A percentile compares a stretch with the other conserved stretches of the same genome.
These are phyloP conservation scores for Dillenia suffruticosa DNA, from an alignment of 164 flowering plant genomes.

Conservation along the genomic window DNA sequence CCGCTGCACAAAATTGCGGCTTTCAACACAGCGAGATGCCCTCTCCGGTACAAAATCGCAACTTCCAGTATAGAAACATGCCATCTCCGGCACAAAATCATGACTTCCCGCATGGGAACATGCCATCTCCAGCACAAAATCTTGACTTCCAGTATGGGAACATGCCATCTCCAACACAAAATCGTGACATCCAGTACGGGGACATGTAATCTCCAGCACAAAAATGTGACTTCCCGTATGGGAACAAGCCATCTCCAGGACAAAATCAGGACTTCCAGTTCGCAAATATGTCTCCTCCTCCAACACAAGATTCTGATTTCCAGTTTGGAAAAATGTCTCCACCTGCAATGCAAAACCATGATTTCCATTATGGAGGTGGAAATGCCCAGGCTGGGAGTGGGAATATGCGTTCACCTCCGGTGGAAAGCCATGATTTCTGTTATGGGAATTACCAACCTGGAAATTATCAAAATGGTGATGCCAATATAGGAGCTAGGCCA, in stretches of 20 bases:
- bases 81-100: too few relatives aligned
- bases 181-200: neutral
- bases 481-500: too few relatives aligned
- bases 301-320: neutral
- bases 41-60: too few relatives aligned
- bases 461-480: too few relatives aligned
- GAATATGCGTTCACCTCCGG: neutral
- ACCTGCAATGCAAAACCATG: neutral
- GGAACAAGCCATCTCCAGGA: neutral
- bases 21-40: neutral
- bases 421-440: neutral
- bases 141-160: neutral
- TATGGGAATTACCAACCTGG: neutral
- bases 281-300: neutral
- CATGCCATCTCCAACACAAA: too few relatives aligned
- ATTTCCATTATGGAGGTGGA: neutral
- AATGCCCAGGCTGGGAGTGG: neutral
- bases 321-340: neutral
- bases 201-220: neutral
- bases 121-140: constrained; percentile 2
- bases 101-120: constrained; percentile 3
- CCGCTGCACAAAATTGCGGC: too few relatives aligned
- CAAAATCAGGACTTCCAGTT: neutral
- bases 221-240: neutral
- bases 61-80: too few relatives aligned